phyloP scores from a whole-genome alignment of 177 flowering plant species.

The Vitis hybrid region DNA sequence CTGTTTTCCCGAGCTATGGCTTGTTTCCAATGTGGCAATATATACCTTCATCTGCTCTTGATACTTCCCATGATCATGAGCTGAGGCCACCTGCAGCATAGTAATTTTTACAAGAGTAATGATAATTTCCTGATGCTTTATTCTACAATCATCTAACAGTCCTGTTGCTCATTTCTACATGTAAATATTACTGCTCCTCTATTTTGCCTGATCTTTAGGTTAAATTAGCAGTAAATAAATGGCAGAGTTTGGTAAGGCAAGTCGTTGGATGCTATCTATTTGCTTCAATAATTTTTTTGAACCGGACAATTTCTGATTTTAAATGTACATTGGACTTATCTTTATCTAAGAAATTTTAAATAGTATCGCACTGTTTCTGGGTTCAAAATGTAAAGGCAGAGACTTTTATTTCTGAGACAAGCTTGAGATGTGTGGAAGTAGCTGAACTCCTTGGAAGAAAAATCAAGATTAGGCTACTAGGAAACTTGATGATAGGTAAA shows the following conservation, averaged over 20 bases:
- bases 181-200: conserved; percentile 19
- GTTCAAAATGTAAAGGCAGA: too few species aligned
- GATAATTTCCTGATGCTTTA: conserved; percentile 8
- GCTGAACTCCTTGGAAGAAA: too few species aligned
- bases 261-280: background rate
- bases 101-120: conserved; percentile 7
- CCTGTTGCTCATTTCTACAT: background rate
- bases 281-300: background rate
- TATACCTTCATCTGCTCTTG: conserved; percentile 52
- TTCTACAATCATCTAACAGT: conserved; percentile 4
- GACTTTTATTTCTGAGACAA: too few species aligned
- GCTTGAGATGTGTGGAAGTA: too few species aligned
- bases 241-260: background rate
- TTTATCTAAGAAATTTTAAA: too few species aligned
- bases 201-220: background rate
- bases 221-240: background rate
- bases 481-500: too few species aligned
- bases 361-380: too few species aligned
- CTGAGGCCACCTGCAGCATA: conserved; percentile 86
- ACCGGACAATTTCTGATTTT: too few species aligned
- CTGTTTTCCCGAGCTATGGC: conserved; percentile 57
- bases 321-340: too few species aligned
- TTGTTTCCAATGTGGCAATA: conserved; percentile 74
- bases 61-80: conserved; percentile 70
- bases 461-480: too few species aligned